phyloP scores from a whole-genome alignment of 768 basidiomycete genomes.

The Candolleomyces aberdarensis region DNA sequence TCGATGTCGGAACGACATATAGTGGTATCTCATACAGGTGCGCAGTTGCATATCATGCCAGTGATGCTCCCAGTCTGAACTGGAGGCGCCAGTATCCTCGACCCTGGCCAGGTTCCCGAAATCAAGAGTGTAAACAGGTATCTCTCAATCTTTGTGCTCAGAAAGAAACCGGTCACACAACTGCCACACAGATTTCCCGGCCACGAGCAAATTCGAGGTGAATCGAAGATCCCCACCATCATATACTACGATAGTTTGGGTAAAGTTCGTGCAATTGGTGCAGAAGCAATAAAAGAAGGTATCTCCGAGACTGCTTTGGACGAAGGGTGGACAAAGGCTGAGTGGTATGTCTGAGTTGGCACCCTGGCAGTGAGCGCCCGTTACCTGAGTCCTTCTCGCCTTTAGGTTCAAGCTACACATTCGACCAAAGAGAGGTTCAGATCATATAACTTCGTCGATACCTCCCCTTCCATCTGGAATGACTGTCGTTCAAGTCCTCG shows the following conservation, averaged over 20 bases:
- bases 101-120: slow-evolving; percentile 22
- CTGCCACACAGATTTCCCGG: slow-evolving; percentile 13
- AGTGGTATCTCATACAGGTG: too few relatives aligned
- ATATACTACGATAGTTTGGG: slow-evolving; percentile 12
- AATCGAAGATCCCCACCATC: slow-evolving; percentile 15
- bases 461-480: slow-evolving; percentile 40
- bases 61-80: too few relatives aligned
- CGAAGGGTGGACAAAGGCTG: slow-evolving; percentile 8
- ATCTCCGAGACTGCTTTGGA: slow-evolving; percentile 10
- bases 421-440: slow-evolving; percentile 14
- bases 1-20: too few relatives aligned
- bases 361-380: neutral
- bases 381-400: neutral
- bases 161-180: neutral
- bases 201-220: slow-evolving; percentile 12
- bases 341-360: slow-evolving; percentile 27
- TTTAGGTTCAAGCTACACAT: slow-evolving; percentile 32
- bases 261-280: slow-evolving; percentile 9
- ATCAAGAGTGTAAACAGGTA: slow-evolving; percentile 24
- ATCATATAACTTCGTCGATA: slow-evolving; percentile 5
- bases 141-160: neutral
- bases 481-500: slow-evolving; percentile 38
- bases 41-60: too few relatives aligned
- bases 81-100: slow-evolving; percentile 17
- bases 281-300: slow-evolving; percentile 12